A percentile compares a stretch with the other conserved stretches of the same genome.
phyloP scores from a whole-genome alignment of 2,329 filamentous ascomycete species.

The Pseudocercospora fuligena region DNA sequence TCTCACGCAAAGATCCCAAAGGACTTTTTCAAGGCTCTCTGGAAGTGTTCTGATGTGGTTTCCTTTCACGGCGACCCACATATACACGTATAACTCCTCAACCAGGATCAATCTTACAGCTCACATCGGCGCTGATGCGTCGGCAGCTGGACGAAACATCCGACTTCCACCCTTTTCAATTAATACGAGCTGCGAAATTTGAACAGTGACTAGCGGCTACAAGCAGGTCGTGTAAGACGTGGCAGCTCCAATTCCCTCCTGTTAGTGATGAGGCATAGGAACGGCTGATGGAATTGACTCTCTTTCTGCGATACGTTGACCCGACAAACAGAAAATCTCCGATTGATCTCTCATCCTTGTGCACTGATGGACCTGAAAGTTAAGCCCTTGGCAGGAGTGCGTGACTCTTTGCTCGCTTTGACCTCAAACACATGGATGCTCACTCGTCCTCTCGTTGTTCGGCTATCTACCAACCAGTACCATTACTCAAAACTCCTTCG shows the following conservation, averaged over 20 bases:
- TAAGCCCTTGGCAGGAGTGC: background rate
- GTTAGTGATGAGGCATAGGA: background rate
- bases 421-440: background rate
- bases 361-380: background rate
- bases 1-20: slow-evolving; percentile 2
- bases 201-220: background rate
- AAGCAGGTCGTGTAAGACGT: background rate
- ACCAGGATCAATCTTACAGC: background rate
- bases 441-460: background rate
- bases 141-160: background rate
- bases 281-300: background rate
- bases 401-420: background rate
- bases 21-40: background rate
- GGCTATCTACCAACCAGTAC: background rate
- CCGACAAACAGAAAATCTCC: background rate
- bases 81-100: background rate
- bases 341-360: background rate
- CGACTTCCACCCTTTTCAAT: background rate
- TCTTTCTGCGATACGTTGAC: background rate
- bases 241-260: background rate
- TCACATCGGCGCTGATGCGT: background rate
- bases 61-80: background rate
- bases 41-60: background rate
- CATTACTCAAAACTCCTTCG: background rate
- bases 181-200: background rate